Base-by-base conservation (phyloP, 2,329 filamentous ascomycete species). In the Phialocephala sp. region DNA sequence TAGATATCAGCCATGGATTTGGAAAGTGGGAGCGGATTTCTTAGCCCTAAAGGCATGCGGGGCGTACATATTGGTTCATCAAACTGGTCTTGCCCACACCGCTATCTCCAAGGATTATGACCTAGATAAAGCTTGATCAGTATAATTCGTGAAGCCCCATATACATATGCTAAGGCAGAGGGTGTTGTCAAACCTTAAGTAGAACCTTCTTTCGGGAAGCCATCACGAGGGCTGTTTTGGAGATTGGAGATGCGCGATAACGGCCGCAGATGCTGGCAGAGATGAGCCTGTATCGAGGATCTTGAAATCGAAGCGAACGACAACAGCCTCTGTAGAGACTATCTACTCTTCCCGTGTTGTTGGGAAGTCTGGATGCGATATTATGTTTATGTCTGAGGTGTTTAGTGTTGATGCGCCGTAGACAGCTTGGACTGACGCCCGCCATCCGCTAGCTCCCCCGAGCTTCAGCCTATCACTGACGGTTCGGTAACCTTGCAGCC, bases 1-100 rank as follows among this genome's bases (percentile, higher is more conserved):
- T 47, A 65, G 39, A 50, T 58, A 68, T 74, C 63, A 74, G 70
- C 58, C 15, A 15, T 57, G 24, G 4, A 35, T 41, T 4, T 18
- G 18, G 2, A 58, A 68, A 35, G 41, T 24, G 45, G 37, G 45
- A 50, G 8, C 18, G 4, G n/a, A 11, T 8, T 24, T 50, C 4
- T 24, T 36, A 18, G 20, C 9, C 45, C 36, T n/a, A n/a, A 32
- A 22, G 18, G 32, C 20, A 37, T 20, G 45, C 12, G 45, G 57
- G 64, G 75, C 91, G 80, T 89, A 98, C 95, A 92, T 98, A 99
- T 98, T 99, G 95, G 84, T 99, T 99, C 95, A 99, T 99, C 87
- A 99, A 89, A 81, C 93, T 97, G 68, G 95, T 99, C 87, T 99
- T 99, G 79, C 95, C 95, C 69, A 99, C 95, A 82, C 95, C 95